Evolutionary conservation across 2,329 filamentous ascomycete species (phyloP).

Genomic region (Xylaria sp.): DNA sequence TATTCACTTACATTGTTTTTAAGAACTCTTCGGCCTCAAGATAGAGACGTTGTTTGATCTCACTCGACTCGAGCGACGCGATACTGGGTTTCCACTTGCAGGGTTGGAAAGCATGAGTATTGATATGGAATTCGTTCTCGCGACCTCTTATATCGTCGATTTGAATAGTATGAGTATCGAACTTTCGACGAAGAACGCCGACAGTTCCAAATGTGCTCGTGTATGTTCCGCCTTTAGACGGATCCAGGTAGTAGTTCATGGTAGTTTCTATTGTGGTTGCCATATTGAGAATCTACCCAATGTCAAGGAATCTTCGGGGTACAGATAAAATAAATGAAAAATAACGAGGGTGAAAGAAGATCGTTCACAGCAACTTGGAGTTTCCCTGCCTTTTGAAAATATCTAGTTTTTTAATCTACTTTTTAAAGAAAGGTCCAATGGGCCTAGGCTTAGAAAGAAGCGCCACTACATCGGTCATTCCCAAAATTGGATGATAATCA

Average conservation of each 20-base stretch:
- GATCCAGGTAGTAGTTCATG: slow-evolving; percentile 38
- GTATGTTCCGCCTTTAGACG: slow-evolving; percentile 21
- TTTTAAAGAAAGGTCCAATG: background rate
- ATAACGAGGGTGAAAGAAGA: too few relatives aligned
- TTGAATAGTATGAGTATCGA: slow-evolving; percentile 30
- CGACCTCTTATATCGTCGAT: slow-evolving; percentile 27
- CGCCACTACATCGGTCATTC: background rate
- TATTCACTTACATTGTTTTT: slow-evolving; percentile 32
- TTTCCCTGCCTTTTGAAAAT: background rate
- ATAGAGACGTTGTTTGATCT: slow-evolving; percentile 14
- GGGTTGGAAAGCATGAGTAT: slow-evolving; percentile 30
- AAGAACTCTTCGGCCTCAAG: slow-evolving; percentile 33
- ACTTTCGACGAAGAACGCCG: slow-evolving; percentile 36
- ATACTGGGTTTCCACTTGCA: slow-evolving; percentile 32
- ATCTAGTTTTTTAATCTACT: background rate
- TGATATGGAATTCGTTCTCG: slow-evolving; percentile 31
- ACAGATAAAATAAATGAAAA: too few relatives aligned
- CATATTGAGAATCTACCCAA: slow-evolving; percentile 8
- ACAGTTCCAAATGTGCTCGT: slow-evolving; percentile 30
- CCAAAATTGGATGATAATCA: background rate
- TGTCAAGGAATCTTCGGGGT: background rate
- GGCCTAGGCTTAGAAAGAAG: background rate
- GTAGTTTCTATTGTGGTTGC: slow-evolving; percentile 20
- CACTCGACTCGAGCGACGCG: slow-evolving; percentile 16
- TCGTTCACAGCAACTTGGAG: too few relatives aligned